A percentile compares a stretch with the other conserved stretches of the same genome.
phyloP scores from a whole-genome alignment of 768 basidiomycete genomes.

The Plicaturopsis crispa region DNA sequence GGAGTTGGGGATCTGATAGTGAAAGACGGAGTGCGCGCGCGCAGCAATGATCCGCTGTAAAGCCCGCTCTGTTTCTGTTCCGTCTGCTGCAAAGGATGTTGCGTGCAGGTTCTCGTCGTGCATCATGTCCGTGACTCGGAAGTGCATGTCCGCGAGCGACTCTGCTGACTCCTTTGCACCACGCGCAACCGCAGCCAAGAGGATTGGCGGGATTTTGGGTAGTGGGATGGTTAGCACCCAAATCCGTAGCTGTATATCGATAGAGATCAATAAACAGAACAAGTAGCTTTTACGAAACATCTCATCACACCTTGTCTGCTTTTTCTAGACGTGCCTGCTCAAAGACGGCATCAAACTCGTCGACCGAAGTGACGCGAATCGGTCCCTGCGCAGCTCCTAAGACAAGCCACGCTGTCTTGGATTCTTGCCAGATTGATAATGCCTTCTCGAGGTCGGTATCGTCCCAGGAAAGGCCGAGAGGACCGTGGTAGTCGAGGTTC shows the following conservation, averaged over 20 bases:
- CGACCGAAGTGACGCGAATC: slow-evolving; percentile 6
- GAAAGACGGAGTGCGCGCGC: not conserved
- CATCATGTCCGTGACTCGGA: not conserved
- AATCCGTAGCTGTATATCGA: slow-evolving; percentile 3
- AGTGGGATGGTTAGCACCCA: slow-evolving; percentile 7
- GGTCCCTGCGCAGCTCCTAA: slow-evolving; percentile 9
- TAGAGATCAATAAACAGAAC: not conserved
- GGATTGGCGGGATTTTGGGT: slow-evolving; percentile 8
- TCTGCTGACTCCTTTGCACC: not conserved
- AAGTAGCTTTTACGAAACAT: not conserved
- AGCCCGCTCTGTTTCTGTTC: slow-evolving; percentile 4
- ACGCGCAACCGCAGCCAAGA: slow-evolving; percentile 3
- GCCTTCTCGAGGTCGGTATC: slow-evolving; percentile 12
- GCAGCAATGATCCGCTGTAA: not conserved
- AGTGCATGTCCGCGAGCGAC: not conserved
- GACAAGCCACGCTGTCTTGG: slow-evolving; percentile 8
- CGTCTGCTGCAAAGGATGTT: slow-evolving; percentile 6
- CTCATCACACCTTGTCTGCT: slow-evolving; percentile 11
- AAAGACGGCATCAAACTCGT: slow-evolving; percentile 10
- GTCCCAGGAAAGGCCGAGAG: slow-evolving; percentile 12
- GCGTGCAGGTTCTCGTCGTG: not conserved
- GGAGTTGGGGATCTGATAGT: slow-evolving; percentile 1
- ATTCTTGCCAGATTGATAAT: slow-evolving; percentile 6
- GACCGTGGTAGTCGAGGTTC: slow-evolving; percentile 9
- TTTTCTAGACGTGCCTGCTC: slow-evolving; percentile 6